Conservation (phyloP, 2,329 filamentous ascomycete genomes). For the Coniochaeta sp. region DNA sequence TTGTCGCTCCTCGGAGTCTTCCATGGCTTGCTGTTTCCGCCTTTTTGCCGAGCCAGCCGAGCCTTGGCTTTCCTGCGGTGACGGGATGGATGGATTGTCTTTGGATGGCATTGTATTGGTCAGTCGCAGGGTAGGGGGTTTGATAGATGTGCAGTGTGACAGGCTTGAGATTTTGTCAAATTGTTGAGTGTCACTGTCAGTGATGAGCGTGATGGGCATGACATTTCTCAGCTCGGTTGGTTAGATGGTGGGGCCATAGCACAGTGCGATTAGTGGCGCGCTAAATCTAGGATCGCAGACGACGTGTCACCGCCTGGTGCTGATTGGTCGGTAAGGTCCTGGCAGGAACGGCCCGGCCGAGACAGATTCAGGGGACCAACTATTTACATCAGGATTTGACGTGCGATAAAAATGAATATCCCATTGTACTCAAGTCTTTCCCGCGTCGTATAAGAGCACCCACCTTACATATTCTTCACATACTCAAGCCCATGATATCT, state of each 20-base stretch:
- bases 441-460: too few relatives aligned
- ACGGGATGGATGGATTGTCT: neutral
- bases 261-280: neutral
- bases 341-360: too few relatives aligned
- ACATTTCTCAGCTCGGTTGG: neutral
- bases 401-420: too few relatives aligned
- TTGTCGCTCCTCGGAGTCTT: neutral
- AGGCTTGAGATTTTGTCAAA: neutral
- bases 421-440: too few relatives aligned
- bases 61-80: neutral
- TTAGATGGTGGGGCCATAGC: neutral
- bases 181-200: neutral
- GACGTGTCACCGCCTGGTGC: neutral
- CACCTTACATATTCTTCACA: too few relatives aligned
- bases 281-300: neutral
- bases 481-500: neutral
- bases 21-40: neutral
- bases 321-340: neutral
- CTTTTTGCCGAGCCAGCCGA: conserved; percentile 3
- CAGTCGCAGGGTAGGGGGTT: neutral
- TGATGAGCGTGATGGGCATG: neutral
- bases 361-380: too few relatives aligned
- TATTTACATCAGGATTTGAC: too few relatives aligned
- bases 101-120: neutral
- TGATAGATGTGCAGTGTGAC: neutral